Base-by-base conservation (phyloP, 2,329 filamentous ascomycete species). In the Stemphylium lycopersici region DNA sequence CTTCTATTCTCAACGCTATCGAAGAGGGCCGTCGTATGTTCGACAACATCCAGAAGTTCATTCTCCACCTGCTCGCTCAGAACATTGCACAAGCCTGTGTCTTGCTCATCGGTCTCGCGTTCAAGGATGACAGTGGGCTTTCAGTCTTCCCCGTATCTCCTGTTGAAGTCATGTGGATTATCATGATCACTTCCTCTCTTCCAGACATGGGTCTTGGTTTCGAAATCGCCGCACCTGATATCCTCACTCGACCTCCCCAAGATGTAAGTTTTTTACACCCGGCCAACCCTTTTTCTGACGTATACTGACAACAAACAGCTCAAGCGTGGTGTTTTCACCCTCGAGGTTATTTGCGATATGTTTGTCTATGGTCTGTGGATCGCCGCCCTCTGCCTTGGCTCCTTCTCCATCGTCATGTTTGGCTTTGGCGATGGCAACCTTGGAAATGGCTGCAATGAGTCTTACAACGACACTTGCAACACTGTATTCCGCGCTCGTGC, bases 151-250 rank as follows among this genome's bases (percentile, higher is more conserved):
- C 91, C 4, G 84, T 96, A 39, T 87, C 90, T 0, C 91, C 92
- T 0, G 86, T 96, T 10, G 88, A 96, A 66, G 93, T 96, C 59
- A 84, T 96, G 55, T 96, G 91, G 91, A 91, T 96, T 73, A 96
- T 96, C 76, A 93, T 96, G 89, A 84, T 95, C 50, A 96, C 92
- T 0, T 93, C 90, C 36, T 90, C 56, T 7, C 37, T 62, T 32
- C 91, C 91, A 1, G 92, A 93, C 54, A 95, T 96, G 79, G 92
- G 91, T 38, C 84, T 96, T 1, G 91, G 91, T 16, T 88, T 91
- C 63, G 91, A 96, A 74, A 78, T 82, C 39, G 90, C 90, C 0
- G 85, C 87, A 0, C 82, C 84, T 2, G 89, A 93, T 69, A 87
- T 96, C 57, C 91, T 96, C 84, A 79, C 83, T 59, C 87, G 91